Conservation (phyloP, 441 rosid genomes). For the Bruguiera hainesii region DNA sequence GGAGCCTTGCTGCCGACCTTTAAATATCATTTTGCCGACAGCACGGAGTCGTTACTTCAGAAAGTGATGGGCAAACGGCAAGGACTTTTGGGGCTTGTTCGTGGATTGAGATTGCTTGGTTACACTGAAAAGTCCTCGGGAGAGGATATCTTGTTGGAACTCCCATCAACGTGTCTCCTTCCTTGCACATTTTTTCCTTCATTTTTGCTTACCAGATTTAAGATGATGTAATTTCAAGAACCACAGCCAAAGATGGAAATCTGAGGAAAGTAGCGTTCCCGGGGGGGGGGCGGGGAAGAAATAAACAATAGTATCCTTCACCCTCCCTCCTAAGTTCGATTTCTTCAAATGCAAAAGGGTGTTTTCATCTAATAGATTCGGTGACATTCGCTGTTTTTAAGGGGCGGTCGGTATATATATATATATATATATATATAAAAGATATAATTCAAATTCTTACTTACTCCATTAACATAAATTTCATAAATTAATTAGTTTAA, state of each 20-base stretch:
- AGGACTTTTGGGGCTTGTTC: background rate
- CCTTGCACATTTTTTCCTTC: background rate
- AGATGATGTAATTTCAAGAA: too few species aligned
- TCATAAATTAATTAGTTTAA: too few species aligned
- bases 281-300: background rate
- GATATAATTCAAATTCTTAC: too few species aligned
- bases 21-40: conserved; percentile 21
- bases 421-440: too few species aligned
- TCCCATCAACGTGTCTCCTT: background rate
- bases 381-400: too few species aligned
- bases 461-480: too few species aligned
- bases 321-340: too few species aligned
- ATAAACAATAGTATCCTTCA: too few species aligned
- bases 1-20: background rate
- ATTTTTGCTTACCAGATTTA: too few species aligned
- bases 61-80: conserved; percentile 14
- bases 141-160: background rate
- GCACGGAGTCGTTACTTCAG: background rate
- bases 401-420: background rate
- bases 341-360: too few species aligned
- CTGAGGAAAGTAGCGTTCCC: background rate
- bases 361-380: too few species aligned
- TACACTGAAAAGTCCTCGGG: background rate
- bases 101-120: conserved; percentile 1
- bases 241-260: too few species aligned